Base-by-base conservation (phyloP, 2,329 filamentous ascomycete genomes). In the Hypoxylon sp. region DNA sequence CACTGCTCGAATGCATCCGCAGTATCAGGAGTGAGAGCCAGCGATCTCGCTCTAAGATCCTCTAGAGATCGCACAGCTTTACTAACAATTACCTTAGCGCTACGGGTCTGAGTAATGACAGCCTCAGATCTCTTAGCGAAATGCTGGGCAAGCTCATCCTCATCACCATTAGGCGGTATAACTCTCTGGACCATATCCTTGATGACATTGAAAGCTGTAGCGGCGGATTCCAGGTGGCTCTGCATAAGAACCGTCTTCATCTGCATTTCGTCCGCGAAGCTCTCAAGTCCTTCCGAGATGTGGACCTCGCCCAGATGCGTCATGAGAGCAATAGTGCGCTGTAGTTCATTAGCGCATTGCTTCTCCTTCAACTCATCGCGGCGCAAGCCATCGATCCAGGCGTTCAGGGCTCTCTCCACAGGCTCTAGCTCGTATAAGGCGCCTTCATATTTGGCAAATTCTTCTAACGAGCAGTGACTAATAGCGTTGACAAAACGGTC, bases 341-440 rank as follows among this genome's bases (percentile, higher is more conserved):
- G 91, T 39, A 98, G 84, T 77, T 97, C 93, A 24, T 89, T 88
- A 0, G 92, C 90, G 76, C 94, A 94, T 74, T 93, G 91, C 78
- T 91, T 89, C 80, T 95, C 92, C 80, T 94, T 94, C 53, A 98
- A 83, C 62, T 97, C 94, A 73, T 97, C 94, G 58, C 90, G 90
- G 71, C 94, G 91, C 60, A 98, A 79, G 5, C 89, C 89, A 71
- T 98, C 94, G 63, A 98, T 92, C 89, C 94, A 97, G 61, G 87
- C 88, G 76, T 97, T 97, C 54, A 98, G 82, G 0, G 93, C 92
- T 63, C 94, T 88, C 81, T 99, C 96, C 10, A 98, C 93, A 0
- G 94, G 94, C 77, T 97, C 93, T 55, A 98, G 84, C 79, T 98
- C 96, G 74, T 94, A 93, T 64, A 96, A 81, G 1, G 94, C 92